Conservation (phyloP, 202 grass and related monocot genomes). For the Elaeis oleifera region DNA sequence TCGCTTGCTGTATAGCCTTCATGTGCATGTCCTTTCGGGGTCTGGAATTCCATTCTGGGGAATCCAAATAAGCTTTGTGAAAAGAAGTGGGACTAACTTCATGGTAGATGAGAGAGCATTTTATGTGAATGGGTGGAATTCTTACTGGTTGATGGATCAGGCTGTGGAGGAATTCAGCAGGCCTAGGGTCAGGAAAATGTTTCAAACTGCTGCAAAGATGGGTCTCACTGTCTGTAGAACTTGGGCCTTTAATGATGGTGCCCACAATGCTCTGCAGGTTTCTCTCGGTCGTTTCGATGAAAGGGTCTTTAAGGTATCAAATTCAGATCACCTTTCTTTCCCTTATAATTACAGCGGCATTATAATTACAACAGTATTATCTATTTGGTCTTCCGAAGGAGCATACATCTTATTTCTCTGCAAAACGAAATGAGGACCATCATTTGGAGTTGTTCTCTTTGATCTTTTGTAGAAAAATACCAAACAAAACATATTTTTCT, state of each 20-base stretch:
- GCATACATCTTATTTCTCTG: too few species aligned
- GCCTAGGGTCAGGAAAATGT: conserved; percentile 42
- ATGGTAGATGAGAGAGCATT: conserved; percentile 48
- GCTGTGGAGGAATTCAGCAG: conserved; percentile 52
- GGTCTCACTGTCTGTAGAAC: conserved; percentile 92
- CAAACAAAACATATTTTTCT: too few species aligned
- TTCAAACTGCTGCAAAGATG: conserved; percentile 50
- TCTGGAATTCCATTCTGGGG: neutral
- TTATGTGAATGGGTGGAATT: conserved; percentile 95
- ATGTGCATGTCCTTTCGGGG: neutral
- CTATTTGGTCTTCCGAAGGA: too few species aligned
- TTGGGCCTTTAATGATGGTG: conserved; percentile 94
- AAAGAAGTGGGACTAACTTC: conserved; percentile 54
- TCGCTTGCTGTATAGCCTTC: conserved; percentile 9
- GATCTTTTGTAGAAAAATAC: too few species aligned
- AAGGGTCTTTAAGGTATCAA: conserved; percentile 63
- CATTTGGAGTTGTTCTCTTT: too few species aligned
- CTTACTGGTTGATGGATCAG: conserved; percentile 97
- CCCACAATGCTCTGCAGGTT: conserved; percentile 86
- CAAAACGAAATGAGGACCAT: too few species aligned
- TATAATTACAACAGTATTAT: too few species aligned
- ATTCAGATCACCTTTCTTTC: neutral
- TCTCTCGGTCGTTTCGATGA: conserved; percentile 70
- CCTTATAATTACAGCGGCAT: too few species aligned
- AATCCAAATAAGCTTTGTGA: conserved; percentile 46